Percentiles rank a stretch among this genome's conserved stretches.
Conservation (phyloP, 2,329 filamentous ascomycete species). For the Microascus cirrosus region DNA sequence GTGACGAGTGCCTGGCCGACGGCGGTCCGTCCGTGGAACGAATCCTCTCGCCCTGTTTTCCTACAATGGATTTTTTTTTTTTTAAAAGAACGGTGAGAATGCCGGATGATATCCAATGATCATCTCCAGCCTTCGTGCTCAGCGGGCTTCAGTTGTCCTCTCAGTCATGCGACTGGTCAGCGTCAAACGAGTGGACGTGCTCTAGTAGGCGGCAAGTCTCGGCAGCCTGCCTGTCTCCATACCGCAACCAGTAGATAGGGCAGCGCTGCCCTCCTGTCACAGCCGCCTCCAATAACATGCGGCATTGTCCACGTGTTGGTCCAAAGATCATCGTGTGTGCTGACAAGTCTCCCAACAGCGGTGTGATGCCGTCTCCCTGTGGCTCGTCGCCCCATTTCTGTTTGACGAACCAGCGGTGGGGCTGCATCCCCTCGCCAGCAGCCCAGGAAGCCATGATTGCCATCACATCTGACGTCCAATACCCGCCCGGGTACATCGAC, state of each 20-base stretch:
- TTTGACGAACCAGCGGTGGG: not conserved
- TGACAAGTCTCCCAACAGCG: not conserved
- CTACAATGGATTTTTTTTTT: too few species aligned
- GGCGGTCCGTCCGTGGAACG: not conserved
- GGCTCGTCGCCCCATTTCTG: not conserved
- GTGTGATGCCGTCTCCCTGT: not conserved
- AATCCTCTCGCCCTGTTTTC: not conserved
- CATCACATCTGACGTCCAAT: not conserved
- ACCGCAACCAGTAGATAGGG: not conserved
- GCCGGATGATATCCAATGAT: too few species aligned
- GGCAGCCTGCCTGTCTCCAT: not conserved
- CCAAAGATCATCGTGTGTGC: not conserved
- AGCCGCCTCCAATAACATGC: not conserved
- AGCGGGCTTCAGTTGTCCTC: too few species aligned
- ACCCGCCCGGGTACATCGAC: not conserved
- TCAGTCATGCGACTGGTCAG: too few species aligned
- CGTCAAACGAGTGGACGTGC: too few species aligned
- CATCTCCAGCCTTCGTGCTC: too few species aligned
- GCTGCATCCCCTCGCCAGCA: not conserved
- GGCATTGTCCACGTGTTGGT: not conserved
- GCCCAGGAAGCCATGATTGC: not conserved
- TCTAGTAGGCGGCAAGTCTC: not conserved
- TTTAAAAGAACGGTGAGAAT: too few species aligned
- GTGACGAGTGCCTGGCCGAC: not conserved
- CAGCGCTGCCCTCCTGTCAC: not conserved